Conservation (phyloP, 805 yeast genomes). For the Phaffomyces opuntiae region DNA sequence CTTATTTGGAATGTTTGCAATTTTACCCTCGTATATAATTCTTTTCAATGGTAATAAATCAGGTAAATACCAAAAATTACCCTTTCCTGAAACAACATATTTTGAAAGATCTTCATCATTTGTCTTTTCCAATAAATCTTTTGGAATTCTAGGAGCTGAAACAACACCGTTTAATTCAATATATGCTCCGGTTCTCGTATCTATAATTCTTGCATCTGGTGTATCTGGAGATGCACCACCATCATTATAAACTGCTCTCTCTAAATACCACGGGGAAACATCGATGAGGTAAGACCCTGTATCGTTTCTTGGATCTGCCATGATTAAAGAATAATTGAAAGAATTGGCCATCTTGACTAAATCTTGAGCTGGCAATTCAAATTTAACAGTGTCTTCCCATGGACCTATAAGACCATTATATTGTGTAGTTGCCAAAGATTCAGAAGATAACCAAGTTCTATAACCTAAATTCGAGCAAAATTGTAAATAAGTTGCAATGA, state of each 20-base stretch:
- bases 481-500: conserved; percentile 39
- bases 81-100: conserved; percentile 31
- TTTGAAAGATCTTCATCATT: conserved; percentile 12
- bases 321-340: conserved; percentile 39
- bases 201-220: conserved; percentile 51
- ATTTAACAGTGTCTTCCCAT: conserved; percentile 45
- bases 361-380: conserved; percentile 45
- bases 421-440: conserved; percentile 42
- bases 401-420: conserved; percentile 45
- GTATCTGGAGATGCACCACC: conserved; percentile 38
- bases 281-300: conserved; percentile 40
- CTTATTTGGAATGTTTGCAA: conserved; percentile 38
- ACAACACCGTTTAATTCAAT: conserved; percentile 48
- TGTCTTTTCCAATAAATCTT: conserved; percentile 4
- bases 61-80: conserved; percentile 40
- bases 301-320: conserved; percentile 38
- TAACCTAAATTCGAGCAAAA: conserved; percentile 36
- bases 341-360: conserved; percentile 37
- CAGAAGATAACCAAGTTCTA: conserved; percentile 42
- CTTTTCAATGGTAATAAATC: conserved; percentile 48
- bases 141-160: conserved; percentile 21
- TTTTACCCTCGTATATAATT: conserved; percentile 52
- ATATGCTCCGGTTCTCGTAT: conserved; percentile 50
- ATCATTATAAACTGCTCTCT: conserved; percentile 41
- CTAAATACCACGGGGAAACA: conserved; percentile 42